Base-by-base conservation (phyloP, 495 filamentous ascomycete genomes). In the Annulohypoxylon maeteangense region DNA sequence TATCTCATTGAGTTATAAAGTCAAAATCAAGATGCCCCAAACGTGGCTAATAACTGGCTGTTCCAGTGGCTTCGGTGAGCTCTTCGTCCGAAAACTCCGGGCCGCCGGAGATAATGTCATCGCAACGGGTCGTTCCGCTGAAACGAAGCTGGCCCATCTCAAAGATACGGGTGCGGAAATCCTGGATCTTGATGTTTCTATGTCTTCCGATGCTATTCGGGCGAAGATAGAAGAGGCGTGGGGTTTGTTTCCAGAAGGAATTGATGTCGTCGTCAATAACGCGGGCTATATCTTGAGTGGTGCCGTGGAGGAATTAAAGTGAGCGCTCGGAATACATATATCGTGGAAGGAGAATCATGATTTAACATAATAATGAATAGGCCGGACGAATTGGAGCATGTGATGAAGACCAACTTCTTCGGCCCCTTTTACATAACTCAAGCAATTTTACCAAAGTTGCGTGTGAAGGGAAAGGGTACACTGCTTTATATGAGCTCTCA, bases 191-290 rank as follows among this genome's bases (percentile, higher is more conserved):
- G 84, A 87, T 31, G 84, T 85, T 10, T 83, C 81, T 5, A 74
- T 80, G 12, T 65, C 81, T 54, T 42, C 77, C 8, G 74, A 77
- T n/a, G 47, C 5, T 1, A 81, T 88, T 60, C 62, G 76, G 7
- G 63, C 74, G 2, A 78, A 76, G n/a, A 70, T 88, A 22, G 27
- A 72, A 4, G 34, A 74, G 0, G 79, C 81, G 1, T 74, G 71
- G 71, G 20, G 22, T 18, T 4, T 74, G 7, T 74, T 60, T 22
- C 67, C 71, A 0, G 56, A 34, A 4, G 71, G 67, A 23, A 83
- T 89, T 62, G 85, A 89, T 62, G 81, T 88, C 4, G 75, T 88
- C 7, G 81, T 87, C 45, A 88, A 88, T 76, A 88, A 87, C 59
- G 87, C 87, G 1, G 87, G 87, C 6, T 82, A 82, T 44, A 77